Base-by-base conservation (phyloP, 305 asterid genomes). In the Solanum chacoense region DNA sequence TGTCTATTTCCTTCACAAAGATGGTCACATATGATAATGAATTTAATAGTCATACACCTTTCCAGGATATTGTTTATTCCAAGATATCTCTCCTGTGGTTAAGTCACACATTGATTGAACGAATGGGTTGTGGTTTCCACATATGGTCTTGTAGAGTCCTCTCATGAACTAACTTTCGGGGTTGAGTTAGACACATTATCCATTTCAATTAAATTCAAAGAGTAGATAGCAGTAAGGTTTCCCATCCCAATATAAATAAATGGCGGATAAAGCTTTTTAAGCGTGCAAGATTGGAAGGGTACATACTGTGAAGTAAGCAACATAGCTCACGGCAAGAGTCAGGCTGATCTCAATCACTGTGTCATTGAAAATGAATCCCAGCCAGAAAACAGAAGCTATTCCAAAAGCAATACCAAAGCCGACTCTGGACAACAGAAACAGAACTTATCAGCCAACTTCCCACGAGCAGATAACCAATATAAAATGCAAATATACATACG, bases 341-440 rank as follows among this genome's bases (percentile, higher is more conserved):
- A 97, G 90, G 3, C 96, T 92, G 88, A 97, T 95, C 93, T 97
- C 99, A 89, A 96, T 97, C 90, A 96, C 98, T 11, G 99, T 96
- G 92, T 97, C 99, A 90, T 97, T 96, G 97, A 97, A 97, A 93
- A 97, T 95, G 92, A 92, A 97, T 88, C 99, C 96, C 93, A 97
- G 95, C 99, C 99, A 96, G 90, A 97, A 86, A 79, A 96, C 96
- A 16, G 99, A 96, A 87, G 93, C 93, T 88, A 96, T 89, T 90
- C 99, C 99, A 89, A 95, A 97, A 90, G 97, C 99, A 89, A 96
- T 90, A 88, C 99, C 99, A 80, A 95, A 67, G 88, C 94, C 98
- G 69, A 97, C 96, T 72, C 99, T 97, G 96, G 88, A 90, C 87
- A 90, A 90, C 85, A 38, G 86, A 87, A 85, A 92, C 88, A 88